phyloP scores from a whole-genome alignment of 805 yeast species.

The Saturnispora serradocipensis region DNA sequence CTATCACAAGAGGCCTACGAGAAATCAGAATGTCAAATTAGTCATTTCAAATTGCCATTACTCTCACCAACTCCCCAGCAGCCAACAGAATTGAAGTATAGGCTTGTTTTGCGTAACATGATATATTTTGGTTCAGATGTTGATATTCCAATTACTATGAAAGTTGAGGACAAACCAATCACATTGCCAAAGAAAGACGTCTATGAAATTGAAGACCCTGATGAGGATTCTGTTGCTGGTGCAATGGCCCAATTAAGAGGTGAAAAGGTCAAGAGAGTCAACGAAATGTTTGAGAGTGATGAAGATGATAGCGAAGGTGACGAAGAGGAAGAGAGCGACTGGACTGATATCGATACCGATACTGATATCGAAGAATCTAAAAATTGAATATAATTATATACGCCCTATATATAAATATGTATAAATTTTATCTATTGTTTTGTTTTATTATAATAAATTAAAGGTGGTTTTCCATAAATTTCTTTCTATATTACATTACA shows the following conservation, averaged over 20 bases:
- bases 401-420: background rate
- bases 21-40: constrained; percentile 41
- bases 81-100: constrained; percentile 56
- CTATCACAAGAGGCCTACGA: constrained; percentile 42
- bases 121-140: constrained; percentile 79
- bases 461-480: background rate
- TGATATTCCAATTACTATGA: constrained; percentile 59
- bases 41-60: constrained; percentile 69
- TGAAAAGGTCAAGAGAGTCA: constrained; percentile 38
- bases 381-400: constrained; percentile 1
- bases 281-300: constrained; percentile 26
- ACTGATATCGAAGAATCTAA: constrained; percentile 47
- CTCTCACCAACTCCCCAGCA: constrained; percentile 70
- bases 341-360: constrained; percentile 53
- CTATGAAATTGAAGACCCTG: constrained; percentile 60
- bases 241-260: constrained; percentile 66
- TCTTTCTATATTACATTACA: background rate
- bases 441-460: constrained; percentile 5
- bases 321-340: constrained; percentile 20
- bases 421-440: background rate
- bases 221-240: constrained; percentile 68
- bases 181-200: constrained; percentile 33
- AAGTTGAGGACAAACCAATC: constrained; percentile 55
- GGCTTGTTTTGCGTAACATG: constrained; percentile 60
- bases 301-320: constrained; percentile 17